These are phyloP conservation scores for Eurotiales sp. DNA, from an alignment of 2,329 filamentous ascomycete genomes.

Conservation along the genomic window DNA sequence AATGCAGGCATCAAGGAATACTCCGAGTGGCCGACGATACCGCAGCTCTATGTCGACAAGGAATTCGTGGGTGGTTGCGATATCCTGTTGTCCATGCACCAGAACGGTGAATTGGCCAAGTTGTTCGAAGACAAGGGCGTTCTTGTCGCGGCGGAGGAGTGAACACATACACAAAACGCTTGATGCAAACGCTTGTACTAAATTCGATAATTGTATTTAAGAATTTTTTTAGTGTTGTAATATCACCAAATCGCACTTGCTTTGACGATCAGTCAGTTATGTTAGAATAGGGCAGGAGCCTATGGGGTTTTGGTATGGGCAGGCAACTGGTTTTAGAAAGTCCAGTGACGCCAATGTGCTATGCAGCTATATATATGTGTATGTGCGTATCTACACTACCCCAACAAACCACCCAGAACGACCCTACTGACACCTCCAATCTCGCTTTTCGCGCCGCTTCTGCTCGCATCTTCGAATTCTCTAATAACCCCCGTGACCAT, in stretches of 20 bases:
- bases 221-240: neutral
- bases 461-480: conserved; percentile 87
- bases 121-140: conserved; percentile 88
- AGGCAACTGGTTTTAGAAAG: neutral
- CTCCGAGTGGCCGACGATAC: conserved; percentile 98
- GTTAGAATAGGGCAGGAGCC: too few relatives aligned
- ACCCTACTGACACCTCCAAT: conserved; percentile 82
- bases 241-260: neutral
- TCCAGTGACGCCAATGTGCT: conserved; percentile 4
- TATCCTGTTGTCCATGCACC: conserved; percentile 94
- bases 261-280: neutral
- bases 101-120: conserved; percentile 89
- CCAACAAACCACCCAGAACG: conserved; percentile 80
- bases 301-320: neutral
- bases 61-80: conserved; percentile 98
- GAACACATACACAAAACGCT: conserved; percentile 9
- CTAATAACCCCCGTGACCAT: conserved; percentile 81
- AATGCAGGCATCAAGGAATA: conserved; percentile 90
- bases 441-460: conserved; percentile 72
- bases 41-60: conserved; percentile 90
- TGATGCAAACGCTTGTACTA: neutral
- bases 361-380: conserved; percentile 1
- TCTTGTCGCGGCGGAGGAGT: conserved; percentile 60
- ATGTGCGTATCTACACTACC: conserved; percentile 19
- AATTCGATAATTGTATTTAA: neutral